Base-by-base conservation (phyloP, 2,329 filamentous ascomycete species). In the Aspergillus hiratsukae region DNA sequence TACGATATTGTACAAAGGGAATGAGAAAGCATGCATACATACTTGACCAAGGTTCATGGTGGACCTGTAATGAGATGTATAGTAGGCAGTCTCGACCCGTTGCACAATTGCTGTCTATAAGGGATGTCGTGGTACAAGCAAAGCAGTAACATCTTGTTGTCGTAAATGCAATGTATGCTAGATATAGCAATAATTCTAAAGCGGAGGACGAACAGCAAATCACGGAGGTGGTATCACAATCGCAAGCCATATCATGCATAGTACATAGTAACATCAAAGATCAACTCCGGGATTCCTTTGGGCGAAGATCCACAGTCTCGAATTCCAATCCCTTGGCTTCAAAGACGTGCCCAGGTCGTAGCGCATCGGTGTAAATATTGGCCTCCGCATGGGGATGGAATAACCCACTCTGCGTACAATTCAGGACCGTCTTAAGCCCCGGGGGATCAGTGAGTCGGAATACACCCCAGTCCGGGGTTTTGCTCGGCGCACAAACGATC, bases 401-500 rank as follows among this genome's bases (percentile, higher is more conserved):
- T 0, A 95, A 82, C 1, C 90, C 89, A 0, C 83, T 82, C 58
- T 91, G 84, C 2, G 77, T 86, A 75, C 94, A 99, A 43, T 86
- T 82, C 48, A 96, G 78, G 35, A 99, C 87, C n/a, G 90, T 84
- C 61, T 89, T 86, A 64, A 97, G 81, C 0, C 94, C 94, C 0
- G 94, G 93, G 0, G 94, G 94, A 72, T 97, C 90, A 0, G 94
- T 99, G 4, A 99, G 80, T 35, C 94, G 86, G 75, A 97, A 99
- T 25, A 95, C 88, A 50, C 94, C 94, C 80, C 90, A 93, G 59
- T 90, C 93, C 29, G 70, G 67, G 40, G 81, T 80, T 66, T 89
- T 90, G 55, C 83, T 88, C 0, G 94, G 94, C 5, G 94, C 90
- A 75, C 94, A 99, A 41, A 99, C 94, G 66, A 99, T 96, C 3